phyloP scores from a whole-genome alignment of 2,329 filamentous ascomycete species.

The Arachnopeziza araneosa region DNA sequence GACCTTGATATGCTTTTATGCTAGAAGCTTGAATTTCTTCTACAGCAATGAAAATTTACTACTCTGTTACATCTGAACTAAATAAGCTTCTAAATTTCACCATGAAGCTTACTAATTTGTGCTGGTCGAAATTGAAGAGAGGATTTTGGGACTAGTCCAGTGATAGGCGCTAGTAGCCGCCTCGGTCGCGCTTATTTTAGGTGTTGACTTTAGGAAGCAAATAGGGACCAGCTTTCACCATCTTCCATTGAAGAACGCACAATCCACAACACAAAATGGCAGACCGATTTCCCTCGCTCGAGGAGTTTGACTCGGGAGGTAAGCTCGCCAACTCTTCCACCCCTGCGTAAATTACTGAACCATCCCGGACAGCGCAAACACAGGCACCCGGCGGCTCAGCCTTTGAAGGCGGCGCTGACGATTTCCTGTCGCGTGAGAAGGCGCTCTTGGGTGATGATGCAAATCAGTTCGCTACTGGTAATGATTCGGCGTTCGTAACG shows the following conservation, averaged over 20 bases:
- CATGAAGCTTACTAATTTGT: no score
- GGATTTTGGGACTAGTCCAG: neutral
- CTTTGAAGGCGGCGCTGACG: constrained; percentile 56
- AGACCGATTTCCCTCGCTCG: constrained; percentile 54
- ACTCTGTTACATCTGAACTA: no score
- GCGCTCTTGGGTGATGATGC: constrained; percentile 87
- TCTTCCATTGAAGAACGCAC: neutral
- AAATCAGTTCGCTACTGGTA: constrained; percentile 75
- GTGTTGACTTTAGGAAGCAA: neutral
- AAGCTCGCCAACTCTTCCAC: constrained; percentile 10
- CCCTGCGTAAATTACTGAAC: neutral
- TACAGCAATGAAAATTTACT: no score
- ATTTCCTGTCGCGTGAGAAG: constrained; percentile 90
- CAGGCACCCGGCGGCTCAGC: constrained; percentile 45
- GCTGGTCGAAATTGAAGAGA: neutral
- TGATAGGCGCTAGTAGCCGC: neutral
- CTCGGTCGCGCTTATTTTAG: neutral
- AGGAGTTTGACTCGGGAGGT: constrained; percentile 52
- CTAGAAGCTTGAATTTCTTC: no score
- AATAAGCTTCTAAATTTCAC: no score
- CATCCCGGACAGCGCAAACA: constrained; percentile 60
- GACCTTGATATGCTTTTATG: no score
- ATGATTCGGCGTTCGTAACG: constrained; percentile 63
- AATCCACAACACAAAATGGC: constrained; percentile 40
- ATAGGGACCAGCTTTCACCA: neutral